Evolutionary conservation across 805 yeast species (phyloP), one percentile per base, ranked within the genome.

Genomic region (Metschnikowia sp.): DNA sequence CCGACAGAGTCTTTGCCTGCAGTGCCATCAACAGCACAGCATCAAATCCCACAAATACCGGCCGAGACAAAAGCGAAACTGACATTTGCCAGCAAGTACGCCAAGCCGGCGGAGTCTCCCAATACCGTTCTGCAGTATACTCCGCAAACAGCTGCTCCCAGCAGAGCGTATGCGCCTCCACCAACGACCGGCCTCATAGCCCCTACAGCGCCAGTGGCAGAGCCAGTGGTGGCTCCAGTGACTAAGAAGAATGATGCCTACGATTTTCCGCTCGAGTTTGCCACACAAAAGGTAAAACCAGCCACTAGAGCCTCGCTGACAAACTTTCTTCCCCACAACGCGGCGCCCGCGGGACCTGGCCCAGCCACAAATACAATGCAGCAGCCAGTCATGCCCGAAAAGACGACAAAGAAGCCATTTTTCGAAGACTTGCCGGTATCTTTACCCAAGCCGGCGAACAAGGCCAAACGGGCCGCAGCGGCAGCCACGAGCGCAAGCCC

Each of bases 211-310:
- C 22, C 37, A 10, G 38, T 13, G 32, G 36, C 13, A 9, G 44
- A 40, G 32, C 38, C 9, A 4, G 37, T 10, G 8, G 29, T 28
- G 6, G 26, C 36, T 9, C 32, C 36, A 10, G 12, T 30, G 31
- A 40, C 18, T 28, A 35, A 33, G 36, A 45, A 81, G 60, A 77
- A 83, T n/a, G 88, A 84, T 65, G 89, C 90, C 0, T 86, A 84
- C 56, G 94, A 86, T 58, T 84, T 86, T 57, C 92, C 92, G 1
- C 66, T 71, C 18, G 80, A 74, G 39, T 60, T 86, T 38, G 65
- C 84, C 10, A 66, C 75, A 1, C 70, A 70, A 58, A 57, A 50
- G 54, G 36, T 69, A 48, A 52, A 72, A 62, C 68, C 78, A 58
- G 57, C 76, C 53, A 52, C 75, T 61, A 39, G 78, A 61, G 44